Base-by-base conservation (phyloP, 176 grass and related monocot species). In the sorghum (Sorghum bicolor) region DNA sequence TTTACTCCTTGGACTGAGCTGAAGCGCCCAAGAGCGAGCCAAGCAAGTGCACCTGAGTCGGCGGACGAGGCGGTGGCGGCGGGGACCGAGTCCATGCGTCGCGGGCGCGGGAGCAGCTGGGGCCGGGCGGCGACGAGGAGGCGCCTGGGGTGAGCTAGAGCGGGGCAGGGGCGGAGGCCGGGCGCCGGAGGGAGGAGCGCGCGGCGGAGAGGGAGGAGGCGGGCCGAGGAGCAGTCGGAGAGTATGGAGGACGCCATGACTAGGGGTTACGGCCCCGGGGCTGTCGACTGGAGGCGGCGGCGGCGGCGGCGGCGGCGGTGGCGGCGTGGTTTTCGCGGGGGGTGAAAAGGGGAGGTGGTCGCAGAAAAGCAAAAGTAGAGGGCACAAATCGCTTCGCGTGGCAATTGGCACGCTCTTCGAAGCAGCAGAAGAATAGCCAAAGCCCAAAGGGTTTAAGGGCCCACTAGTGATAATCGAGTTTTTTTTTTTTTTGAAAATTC, bases 221-320 rank as follows among this genome's bases (percentile, higher is more conserved):
- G 75, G 52, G 83, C 60, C 79, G 86, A 89, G 69, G 86, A 86
- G 80, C 80, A 89, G 83, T 92, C 90, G 33, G 83, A 92, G 9
- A 92, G 79, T 32, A 83, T 37, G 47, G 83, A 89, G 68, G 90
- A 89, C 11, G 90, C 86, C 90, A 92, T 92, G 40, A 16, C 40
- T 43, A 43, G 71, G 71, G 19, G 52, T 76, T 25, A 9, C 28
- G 11, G 52, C 19, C 30, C 67, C 10, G 36, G 29, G 43, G 58
- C 60, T 15, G 80, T 16, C 74, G 63, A 38, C 1, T 10, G 31
- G 68, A 10, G 13, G 73, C 16, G 33, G 13, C 10, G 77, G 43
- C 14, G 72, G 34, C 22, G 75, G 19, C 57, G 25, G 16, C 7
- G 45, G n/a, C 6, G 50, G 1, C 22, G 12, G 26, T 16, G 81